phyloP scores from a whole-genome alignment of 192 early-diverging fungal genomes.

The Obelidium mucronatum region DNA sequence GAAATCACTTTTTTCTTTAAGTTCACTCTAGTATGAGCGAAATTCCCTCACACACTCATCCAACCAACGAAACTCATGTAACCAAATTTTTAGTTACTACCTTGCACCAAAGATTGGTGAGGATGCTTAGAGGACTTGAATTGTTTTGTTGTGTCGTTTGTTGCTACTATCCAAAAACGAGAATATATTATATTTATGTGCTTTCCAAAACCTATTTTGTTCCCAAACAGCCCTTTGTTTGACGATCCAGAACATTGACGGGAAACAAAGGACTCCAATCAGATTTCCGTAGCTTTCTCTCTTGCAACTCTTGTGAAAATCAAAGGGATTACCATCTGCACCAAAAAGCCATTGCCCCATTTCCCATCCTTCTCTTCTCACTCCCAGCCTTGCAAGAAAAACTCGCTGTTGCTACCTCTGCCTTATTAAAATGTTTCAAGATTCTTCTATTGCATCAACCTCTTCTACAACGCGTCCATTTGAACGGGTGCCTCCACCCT shows the following conservation, averaged over 20 bases:
- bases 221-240: too few species aligned
- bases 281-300: neutral
- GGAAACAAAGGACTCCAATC: constrained; percentile 1
- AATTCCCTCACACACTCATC: neutral
- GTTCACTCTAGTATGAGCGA: too few species aligned
- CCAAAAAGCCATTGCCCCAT: neutral
- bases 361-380: neutral
- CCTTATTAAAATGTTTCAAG: too few species aligned
- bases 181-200: neutral
- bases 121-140: constrained; percentile 42
- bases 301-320: neutral
- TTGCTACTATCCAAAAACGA: too few species aligned
- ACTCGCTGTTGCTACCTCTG: too few species aligned
- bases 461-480: too few species aligned
- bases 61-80: too few species aligned
- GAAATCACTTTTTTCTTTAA: constrained; percentile 1
- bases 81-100: constrained; percentile 80
- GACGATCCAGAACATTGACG: too few species aligned
- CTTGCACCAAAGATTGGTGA: constrained; percentile 84
- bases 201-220: too few species aligned
- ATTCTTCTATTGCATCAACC: too few species aligned
- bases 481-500: too few species aligned
- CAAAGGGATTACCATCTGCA: neutral
- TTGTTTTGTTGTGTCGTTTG: neutral
- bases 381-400: too few species aligned